Evolutionary conservation across 1,139 yeast species (phyloP), one percentile per base, ranked within the genome.

Genomic region (Blastobotrys apis): DNA sequence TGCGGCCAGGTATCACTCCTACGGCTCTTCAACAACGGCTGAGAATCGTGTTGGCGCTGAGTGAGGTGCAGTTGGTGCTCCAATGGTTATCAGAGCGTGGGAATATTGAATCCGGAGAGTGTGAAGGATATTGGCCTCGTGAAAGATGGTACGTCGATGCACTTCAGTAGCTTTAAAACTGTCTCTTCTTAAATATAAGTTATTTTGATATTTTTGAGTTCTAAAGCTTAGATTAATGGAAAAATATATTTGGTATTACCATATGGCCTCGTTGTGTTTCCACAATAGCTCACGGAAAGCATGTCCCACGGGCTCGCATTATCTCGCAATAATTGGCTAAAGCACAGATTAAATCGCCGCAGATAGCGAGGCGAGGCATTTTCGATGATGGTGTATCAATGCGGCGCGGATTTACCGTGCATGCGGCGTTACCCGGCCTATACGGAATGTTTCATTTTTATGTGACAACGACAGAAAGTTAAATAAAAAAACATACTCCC

Each of bases 1-100:
- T 56, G 21, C 54, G 59, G 12, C 95, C 95, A 0, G 95, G 95
- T 2, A 69, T 81, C 4, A 67, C 77, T 0, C 42, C 58, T 1
- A 49, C 45, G n/a, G 50, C 51, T 5, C 51, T 76, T 21, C 72
- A 63, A 43, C 57, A 55, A 13, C 68, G 66, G 44, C 59, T 75
- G 57, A 62, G 60, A 22, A 63, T 72, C 3, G 70, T 74, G 16
- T 62, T 78, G 36, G 75, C 81, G 3, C 54, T 57, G 1, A 53
- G 58, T 2, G 95, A 86, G 56, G 66, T 79, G 17, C 47, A 59
- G 10, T 65, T 66, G 6, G 70, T 84, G 2, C 58, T 83, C 33
- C 57, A 67, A 1, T 87, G 95, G 95, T 64, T 85, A 17, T 51
- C 61, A 2, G 62, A 66, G 4, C 72, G 75, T 35, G 64, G 66